phyloP scores from a whole-genome alignment of 164 flowering plant genomes.

The Brasenia schreberi region DNA sequence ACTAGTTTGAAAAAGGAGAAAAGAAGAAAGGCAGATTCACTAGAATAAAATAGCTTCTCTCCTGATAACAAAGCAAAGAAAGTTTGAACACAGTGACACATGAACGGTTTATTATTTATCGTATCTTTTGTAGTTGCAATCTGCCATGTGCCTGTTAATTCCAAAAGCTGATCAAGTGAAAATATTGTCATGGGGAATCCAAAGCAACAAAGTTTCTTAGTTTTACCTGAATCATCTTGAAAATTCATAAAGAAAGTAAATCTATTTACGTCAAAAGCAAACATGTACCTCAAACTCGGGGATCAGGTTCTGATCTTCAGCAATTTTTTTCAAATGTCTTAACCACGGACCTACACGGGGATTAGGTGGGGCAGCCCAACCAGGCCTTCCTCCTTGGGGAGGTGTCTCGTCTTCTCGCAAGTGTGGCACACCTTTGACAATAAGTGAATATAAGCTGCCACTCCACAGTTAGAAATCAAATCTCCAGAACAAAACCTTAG shows the following conservation, averaged over 20 bases:
- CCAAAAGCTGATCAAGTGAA: neutral
- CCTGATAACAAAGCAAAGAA: too few species aligned
- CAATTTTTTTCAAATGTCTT: slow-evolving; percentile 45
- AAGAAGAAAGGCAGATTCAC: too few species aligned
- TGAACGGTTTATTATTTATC: too few species aligned
- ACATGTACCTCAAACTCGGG: slow-evolving; percentile 68
- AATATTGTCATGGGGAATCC: neutral
- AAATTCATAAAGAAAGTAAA: too few species aligned
- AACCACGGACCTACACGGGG: slow-evolving; percentile 75
- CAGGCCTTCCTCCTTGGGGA: slow-evolving; percentile 64
- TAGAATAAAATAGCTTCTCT: too few species aligned
- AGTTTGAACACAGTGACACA: too few species aligned
- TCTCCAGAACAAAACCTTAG: too few species aligned
- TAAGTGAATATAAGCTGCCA: neutral
- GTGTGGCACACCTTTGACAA: slow-evolving; percentile 49
- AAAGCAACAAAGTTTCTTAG: too few species aligned
- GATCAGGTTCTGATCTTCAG: slow-evolving; percentile 30
- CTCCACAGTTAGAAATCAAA: too few species aligned
- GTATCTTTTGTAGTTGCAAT: too few species aligned
- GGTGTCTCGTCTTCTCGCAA: slow-evolving; percentile 44
- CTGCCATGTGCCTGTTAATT: neutral
- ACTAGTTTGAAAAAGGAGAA: too few species aligned
- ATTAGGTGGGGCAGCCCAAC: slow-evolving; percentile 71
- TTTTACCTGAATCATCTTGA: too few species aligned
- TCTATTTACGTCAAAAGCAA: neutral